Evolutionary conservation across 371 early-diverging fungal species (phyloP), one percentile per base, ranked within the genome.

Genomic region (Dinochytrium kinnereticum): DNA sequence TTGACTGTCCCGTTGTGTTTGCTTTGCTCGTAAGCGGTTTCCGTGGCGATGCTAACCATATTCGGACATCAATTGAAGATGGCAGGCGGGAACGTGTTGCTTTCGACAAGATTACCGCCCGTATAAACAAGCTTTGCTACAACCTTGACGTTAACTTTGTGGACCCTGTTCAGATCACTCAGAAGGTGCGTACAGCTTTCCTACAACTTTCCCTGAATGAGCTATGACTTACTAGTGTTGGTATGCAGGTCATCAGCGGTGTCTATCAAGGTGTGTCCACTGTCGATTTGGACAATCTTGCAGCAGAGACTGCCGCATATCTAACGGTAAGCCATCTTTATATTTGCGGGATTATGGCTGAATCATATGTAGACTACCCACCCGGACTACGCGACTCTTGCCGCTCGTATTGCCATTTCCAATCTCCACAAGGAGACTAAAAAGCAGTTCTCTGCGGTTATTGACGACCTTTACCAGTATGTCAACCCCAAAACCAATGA

Each of bases 351-450:
- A n/a, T n/a, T n/a, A n/a, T n/a, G n/a, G n/a, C n/a, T n/a, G n/a
- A n/a, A n/a, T n/a, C n/a, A n/a, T n/a, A n/a, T n/a, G 49, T 68
- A 85, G 86, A 97, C 98, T 19, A 93, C 92, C 77, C 99, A 99
- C 82, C 98, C 99, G 1, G 98, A 99, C 82, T 99, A 98, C 85
- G 96, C 97, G 26, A 87, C 93, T 33, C 90, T 99, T 19, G 99
- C 99, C 55, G 97, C 99, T 30, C 93, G 99, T 68, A 98, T 99
- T 76, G 96, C 96, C 39, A 89, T 98, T 21, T 95, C 96, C 53
- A 96, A 99, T 79, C 85, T 99, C 69, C 98, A 98, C 85, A 98
- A 98, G 86, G 94, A 96, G 78, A 99, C 99, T 61, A 91, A 94
- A 79, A 90, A 92, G 76, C 90, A 89, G 55, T 99, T 99, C 79